Evolutionary conservation across 2,329 filamentous ascomycete genomes (phyloP).

Genomic region (Thermoascus crustaceus): DNA sequence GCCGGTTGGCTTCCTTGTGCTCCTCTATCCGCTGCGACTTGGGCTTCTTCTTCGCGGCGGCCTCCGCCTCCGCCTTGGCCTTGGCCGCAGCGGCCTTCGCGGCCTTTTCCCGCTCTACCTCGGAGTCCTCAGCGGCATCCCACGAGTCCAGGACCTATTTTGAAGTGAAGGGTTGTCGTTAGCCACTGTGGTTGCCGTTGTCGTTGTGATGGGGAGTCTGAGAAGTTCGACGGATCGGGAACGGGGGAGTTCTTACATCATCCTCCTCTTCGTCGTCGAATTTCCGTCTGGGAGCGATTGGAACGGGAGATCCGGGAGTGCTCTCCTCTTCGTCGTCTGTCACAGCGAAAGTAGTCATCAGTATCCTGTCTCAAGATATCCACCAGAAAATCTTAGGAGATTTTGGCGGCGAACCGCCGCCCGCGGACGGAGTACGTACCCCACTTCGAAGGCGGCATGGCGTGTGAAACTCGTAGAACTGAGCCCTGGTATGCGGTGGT

Average conservation of each 20-base stretch:
- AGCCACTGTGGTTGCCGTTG: no score
- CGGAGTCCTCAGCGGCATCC: conserved; percentile 95
- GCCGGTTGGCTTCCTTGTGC: conserved; percentile 55
- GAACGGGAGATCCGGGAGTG: conserved; percentile 40
- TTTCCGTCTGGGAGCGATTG: conserved; percentile 51
- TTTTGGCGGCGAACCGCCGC: conserved; percentile 7
- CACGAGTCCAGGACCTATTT: conserved; percentile 82
- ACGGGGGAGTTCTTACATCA: conserved; percentile 51
- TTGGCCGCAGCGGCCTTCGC: conserved; percentile 79
- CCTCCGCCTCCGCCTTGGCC: conserved; percentile 80
- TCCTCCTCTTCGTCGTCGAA: conserved; percentile 90
- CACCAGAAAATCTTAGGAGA: background rate
- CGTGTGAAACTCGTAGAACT: conserved; percentile 15
- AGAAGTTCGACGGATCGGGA: no score
- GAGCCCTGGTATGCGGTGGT: background rate
- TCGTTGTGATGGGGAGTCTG: no score
- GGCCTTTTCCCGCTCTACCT: conserved; percentile 91
- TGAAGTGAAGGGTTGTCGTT: conserved; percentile 5
- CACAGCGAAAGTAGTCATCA: conserved; percentile 3
- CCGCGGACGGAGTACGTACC: conserved; percentile 31
- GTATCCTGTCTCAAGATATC: conserved; percentile 2
- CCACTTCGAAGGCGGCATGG: conserved; percentile 43
- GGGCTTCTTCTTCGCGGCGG: conserved; percentile 82
- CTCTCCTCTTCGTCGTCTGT: conserved; percentile 47
- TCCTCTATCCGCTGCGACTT: conserved; percentile 82